Conservation (phyloP, 805 yeast genomes). For the Zygosaccharomyces rouxii region DNA sequence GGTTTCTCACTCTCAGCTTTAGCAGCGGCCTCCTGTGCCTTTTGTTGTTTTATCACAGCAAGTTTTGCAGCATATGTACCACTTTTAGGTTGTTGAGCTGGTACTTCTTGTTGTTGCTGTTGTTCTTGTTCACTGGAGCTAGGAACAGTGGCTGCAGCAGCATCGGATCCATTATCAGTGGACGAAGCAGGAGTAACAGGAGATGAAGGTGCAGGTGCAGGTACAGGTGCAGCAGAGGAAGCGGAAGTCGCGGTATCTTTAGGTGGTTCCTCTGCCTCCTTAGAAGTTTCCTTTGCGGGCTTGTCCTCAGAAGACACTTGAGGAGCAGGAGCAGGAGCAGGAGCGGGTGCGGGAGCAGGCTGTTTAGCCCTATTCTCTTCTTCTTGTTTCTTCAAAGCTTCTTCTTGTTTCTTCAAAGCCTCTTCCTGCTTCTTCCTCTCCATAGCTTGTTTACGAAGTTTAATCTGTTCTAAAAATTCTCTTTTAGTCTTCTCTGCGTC, state of each 20-base stretch:
- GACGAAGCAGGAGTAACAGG: not conserved
- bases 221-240: not conserved
- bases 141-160: not conserved
- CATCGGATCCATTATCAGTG: conserved; percentile 17
- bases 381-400: conserved; percentile 5
- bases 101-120: conserved; percentile 8
- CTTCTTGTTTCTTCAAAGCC: conserved; percentile 21
- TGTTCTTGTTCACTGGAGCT: not conserved
- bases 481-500: conserved; percentile 28
- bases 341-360: not conserved
- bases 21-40: conserved; percentile 7
- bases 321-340: not conserved
- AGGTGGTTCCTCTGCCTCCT: not conserved
- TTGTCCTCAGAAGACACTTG: not conserved
- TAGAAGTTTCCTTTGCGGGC: not conserved
- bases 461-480: conserved; percentile 30
- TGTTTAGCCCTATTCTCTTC: conserved; percentile 4
- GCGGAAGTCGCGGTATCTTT: not conserved
- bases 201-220: not conserved
- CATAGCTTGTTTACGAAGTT: conserved; percentile 29
- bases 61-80: conserved; percentile 6
- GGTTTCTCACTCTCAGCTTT: conserved; percentile 8
- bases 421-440: conserved; percentile 27
- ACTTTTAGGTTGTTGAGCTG: conserved; percentile 3
- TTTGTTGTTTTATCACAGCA: conserved; percentile 7